Conservation (phyloP, 1,284 basidiomycete species). For the Ustilago shanxiensis region DNA sequence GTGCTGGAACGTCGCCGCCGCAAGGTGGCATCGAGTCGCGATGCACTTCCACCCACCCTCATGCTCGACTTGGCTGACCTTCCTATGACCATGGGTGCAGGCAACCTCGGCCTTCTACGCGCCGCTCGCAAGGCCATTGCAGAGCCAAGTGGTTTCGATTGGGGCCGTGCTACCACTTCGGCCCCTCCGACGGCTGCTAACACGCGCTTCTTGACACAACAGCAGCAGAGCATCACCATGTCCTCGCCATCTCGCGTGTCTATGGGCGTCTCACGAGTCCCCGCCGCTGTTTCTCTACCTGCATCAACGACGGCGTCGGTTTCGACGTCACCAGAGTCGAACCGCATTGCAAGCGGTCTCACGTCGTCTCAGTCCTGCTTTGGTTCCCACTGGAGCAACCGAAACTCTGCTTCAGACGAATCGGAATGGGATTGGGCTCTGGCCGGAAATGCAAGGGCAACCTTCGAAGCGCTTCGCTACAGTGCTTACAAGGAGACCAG, state of each 20-base stretch:
- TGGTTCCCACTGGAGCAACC: slow-evolving; percentile 19
- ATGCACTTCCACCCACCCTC: slow-evolving; percentile 24
- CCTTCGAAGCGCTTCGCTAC: slow-evolving; percentile 32
- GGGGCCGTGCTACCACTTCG: slow-evolving; percentile 28
- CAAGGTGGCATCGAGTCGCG: slow-evolving; percentile 20
- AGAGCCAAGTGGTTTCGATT: slow-evolving; percentile 48
- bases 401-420: slow-evolving; percentile 22
- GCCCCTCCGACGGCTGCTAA: slow-evolving; percentile 25
- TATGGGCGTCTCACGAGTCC: not conserved
- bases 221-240: slow-evolving; percentile 16
- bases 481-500: slow-evolving; percentile 37
- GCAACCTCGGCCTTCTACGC: slow-evolving; percentile 38
- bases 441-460: slow-evolving; percentile 36
- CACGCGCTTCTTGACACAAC: slow-evolving; percentile 13
- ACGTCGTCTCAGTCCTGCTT: slow-evolving; percentile 18
- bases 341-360: slow-evolving; percentile 1
- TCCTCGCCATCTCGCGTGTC: slow-evolving; percentile 2
- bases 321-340: slow-evolving; percentile 24
- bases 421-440: slow-evolving; percentile 54
- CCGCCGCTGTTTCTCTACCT: slow-evolving; percentile 16
- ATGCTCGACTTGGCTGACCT: slow-evolving; percentile 45
- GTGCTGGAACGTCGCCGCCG: slow-evolving; percentile 41
- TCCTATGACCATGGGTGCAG: slow-evolving; percentile 42
- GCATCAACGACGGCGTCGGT: slow-evolving; percentile 23
- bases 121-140: slow-evolving; percentile 45